Evolutionary conservation across 495 filamentous ascomycete species (phyloP).

Genomic region (Chaetomium tenue): DNA sequence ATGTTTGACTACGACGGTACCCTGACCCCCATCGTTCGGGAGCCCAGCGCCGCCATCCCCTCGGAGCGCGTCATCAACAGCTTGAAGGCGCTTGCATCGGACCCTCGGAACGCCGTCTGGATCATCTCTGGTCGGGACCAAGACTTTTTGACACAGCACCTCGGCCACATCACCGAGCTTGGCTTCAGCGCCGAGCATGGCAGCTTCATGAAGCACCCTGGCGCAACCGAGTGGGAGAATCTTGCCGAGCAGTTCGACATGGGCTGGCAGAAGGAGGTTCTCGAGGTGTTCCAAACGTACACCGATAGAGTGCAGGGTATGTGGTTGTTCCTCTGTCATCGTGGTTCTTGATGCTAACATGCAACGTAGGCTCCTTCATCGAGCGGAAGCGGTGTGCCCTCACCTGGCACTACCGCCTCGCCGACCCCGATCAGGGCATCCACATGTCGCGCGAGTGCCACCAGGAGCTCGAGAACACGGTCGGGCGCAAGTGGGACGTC

Average conservation of each 20-base stretch:
- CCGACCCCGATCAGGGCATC: constrained; percentile 76
- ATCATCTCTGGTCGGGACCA: constrained; percentile 94
- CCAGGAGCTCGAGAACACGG: constrained; percentile 68
- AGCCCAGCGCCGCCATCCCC: constrained; percentile 83
- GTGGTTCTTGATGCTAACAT: constrained; percentile 28
- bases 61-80: constrained; percentile 76
- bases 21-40: constrained; percentile 89
- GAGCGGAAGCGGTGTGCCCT: constrained; percentile 88
- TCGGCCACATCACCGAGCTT: constrained; percentile 78
- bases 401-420: constrained; percentile 94
- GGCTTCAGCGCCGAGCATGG: constrained; percentile 95
- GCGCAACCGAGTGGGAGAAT: constrained; percentile 75
- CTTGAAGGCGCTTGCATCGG: constrained; percentile 72
- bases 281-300: constrained; percentile 77
- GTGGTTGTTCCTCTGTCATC: not conserved
- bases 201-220: constrained; percentile 82
- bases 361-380: constrained; percentile 69
- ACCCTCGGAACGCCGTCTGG: constrained; percentile 87
- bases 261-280: constrained; percentile 80
- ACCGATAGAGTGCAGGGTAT: constrained; percentile 77
- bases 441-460: constrained; percentile 75
- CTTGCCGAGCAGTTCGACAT: constrained; percentile 78
- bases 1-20: constrained; percentile 99
- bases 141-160: constrained; percentile 79
- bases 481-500: constrained; percentile 76